Conservation (phyloP, 192 early-diverging fungal genomes). For the Cetraspora pellucida region DNA sequence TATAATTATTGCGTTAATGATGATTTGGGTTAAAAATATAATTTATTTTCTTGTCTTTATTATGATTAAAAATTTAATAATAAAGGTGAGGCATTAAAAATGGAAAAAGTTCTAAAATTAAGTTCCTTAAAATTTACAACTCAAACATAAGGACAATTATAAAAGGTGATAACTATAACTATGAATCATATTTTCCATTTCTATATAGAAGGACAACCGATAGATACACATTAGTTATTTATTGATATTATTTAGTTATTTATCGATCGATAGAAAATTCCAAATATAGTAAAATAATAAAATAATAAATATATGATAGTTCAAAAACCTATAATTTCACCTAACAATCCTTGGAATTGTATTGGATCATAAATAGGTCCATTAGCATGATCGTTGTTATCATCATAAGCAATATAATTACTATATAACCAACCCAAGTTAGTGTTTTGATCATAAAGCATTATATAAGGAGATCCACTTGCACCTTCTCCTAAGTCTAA, state of each 20-base stretch:
- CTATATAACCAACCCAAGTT: neutral
- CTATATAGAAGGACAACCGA: neutral
- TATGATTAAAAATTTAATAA: no score
- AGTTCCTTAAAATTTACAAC: neutral
- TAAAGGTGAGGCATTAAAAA: no score
- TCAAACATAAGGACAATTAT: neutral
- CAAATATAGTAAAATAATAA: neutral
- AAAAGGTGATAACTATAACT: neutral
- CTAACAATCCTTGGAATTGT: slow-evolving; percentile 1
- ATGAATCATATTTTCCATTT: neutral
- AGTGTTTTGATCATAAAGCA: neutral
- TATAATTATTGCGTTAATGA: no score
- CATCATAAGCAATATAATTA: slow-evolving; percentile 8
- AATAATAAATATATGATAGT: slow-evolving; percentile 20
- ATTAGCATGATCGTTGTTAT: neutral
- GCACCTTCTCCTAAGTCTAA: neutral
- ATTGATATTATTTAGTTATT: slow-evolving; percentile 7
- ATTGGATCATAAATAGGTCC: slow-evolving; percentile 13
- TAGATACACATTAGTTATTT: neutral
- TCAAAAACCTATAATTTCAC: neutral
- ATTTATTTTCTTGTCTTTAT: no score
- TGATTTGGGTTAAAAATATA: no score
- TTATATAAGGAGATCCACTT: neutral
- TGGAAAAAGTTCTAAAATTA: no score
- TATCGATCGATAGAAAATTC: neutral